Base-by-base conservation (phyloP, 345 rosid genomes). In the Arabis alpina region DNA sequence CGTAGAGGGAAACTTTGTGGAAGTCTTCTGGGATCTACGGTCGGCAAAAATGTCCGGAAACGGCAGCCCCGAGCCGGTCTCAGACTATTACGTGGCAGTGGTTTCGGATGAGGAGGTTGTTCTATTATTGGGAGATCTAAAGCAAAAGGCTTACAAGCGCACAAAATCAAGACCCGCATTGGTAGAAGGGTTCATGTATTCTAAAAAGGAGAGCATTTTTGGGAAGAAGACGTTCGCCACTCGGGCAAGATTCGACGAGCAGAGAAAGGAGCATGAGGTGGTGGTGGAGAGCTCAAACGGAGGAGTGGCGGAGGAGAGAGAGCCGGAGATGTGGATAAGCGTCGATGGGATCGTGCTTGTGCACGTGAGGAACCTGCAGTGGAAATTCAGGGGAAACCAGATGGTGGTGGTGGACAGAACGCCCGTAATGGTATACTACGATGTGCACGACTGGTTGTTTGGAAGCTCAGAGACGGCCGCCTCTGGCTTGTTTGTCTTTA, bases 311-410 rank as follows among this genome's bases (percentile, higher is more conserved):
- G 96, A 93, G 34, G 82, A 81, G 0, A 84, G 82, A 71, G 89
- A 88, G 16, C 98, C 97, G 0, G 98, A 90, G 62, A 87, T 95
- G 97, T 95, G 97, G 98, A 85, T 95, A 63, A 92, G 96, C 82
- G 82, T 95, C 54, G 96, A 92, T 11, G 98, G 98, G 45, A 75
- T 71, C 25, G 91, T 85, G 61, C 54, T 88, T 76, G 70, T 95
- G 11, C 96, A 95, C 12, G 86, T 95, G 4, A 87, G 70, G 80
- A 95, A 90, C 66, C 61, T 95, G 77, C 96, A 95, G 48, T 95
- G 98, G 99, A 92, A 90, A 58, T 95, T 95, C 73, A 82, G 99
- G 14, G 99, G 99, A 15, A 92, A 95, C 75, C 88, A 92, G 68
- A 90, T 90, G n/a, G 93, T 95, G 55, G 3, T 85, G 73, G 88